Evolutionary conservation across 225 moss, liverwort and hornwort species (phyloP).

Genomic region (Pseudoscleropodium purum): DNA sequence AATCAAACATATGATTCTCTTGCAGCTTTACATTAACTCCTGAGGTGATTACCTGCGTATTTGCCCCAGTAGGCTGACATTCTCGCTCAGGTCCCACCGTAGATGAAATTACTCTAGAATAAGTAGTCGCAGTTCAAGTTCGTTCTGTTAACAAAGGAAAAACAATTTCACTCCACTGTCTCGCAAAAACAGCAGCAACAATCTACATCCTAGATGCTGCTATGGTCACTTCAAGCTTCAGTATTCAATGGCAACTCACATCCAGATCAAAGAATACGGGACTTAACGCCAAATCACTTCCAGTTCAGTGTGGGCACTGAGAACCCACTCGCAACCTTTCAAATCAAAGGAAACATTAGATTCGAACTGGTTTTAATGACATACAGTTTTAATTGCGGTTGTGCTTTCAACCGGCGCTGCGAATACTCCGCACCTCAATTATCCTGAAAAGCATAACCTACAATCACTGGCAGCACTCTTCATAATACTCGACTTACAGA

Average conservation of each 20-base stretch:
- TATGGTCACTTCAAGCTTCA: not conserved
- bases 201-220: not conserved
- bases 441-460: not conserved
- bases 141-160: not conserved
- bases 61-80: slow-evolving; percentile 24
- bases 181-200: not conserved
- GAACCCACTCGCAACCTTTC: slow-evolving; percentile 4
- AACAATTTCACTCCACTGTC: not conserved
- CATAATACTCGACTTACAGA: not conserved
- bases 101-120: not conserved
- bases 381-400: not conserved
- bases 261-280: not conserved
- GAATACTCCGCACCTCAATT: not conserved
- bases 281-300: not conserved
- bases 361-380: not conserved
- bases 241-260: not conserved
- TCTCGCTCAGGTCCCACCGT: not conserved
- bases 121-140: not conserved
- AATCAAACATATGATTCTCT: not conserved
- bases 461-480: not conserved
- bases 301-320: not conserved
- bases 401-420: not conserved
- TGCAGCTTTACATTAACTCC: not conserved
- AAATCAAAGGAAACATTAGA: slow-evolving; percentile 7
- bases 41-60: slow-evolving; percentile 6